Percentiles rank a stretch among this genome's conserved stretches.
Conservation (phyloP, 441 rosid genomes). For the Hypseocharis bilobata region DNA sequence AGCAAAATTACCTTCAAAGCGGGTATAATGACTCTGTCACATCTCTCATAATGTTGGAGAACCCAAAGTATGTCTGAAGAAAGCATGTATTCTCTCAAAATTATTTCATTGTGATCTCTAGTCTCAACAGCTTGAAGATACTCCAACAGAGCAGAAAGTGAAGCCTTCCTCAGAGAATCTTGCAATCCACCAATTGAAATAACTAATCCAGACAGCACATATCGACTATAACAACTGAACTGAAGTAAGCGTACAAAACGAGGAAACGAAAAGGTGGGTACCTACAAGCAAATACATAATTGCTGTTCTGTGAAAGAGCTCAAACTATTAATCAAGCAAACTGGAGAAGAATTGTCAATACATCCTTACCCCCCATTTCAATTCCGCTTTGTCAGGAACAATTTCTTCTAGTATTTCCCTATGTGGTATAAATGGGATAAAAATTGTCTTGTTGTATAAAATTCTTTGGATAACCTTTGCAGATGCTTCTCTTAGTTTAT, state of each 20-base stretch:
- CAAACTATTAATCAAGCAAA: conserved; percentile 11
- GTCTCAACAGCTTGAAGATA: conserved; percentile 49
- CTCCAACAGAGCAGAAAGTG: conserved; percentile 63
- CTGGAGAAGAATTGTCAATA: conserved; percentile 10
- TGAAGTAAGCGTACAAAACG: conserved; percentile 59
- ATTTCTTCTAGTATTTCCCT: conserved; percentile 65
- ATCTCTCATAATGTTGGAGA: conserved; percentile 61
- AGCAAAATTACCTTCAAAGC: conserved; percentile 56
- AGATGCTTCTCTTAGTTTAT: conserved; percentile 83
- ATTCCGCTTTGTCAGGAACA: conserved; percentile 42
- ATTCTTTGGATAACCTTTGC: conserved; percentile 69
- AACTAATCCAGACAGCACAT: conserved; percentile 72
- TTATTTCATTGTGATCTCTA: conserved; percentile 32
- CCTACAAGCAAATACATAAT: conserved; percentile 46
- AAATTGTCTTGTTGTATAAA: conserved; percentile 43
- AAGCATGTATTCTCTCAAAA: conserved; percentile 41
- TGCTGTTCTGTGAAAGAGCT: conserved; percentile 10
- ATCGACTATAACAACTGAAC: conserved; percentile 56
- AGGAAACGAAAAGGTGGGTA: conserved; percentile 73
- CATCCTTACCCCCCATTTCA: conserved; percentile 74
- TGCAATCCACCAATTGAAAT: conserved; percentile 86
- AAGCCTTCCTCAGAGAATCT: conserved; percentile 68
- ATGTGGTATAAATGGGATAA: conserved; percentile 55
- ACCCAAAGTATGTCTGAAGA: conserved; percentile 67
- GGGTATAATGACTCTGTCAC: conserved; percentile 76